Percentiles rank a stretch among this genome's conserved stretches.
Conservation (phyloP, 768 basidiomycete genomes). For the Kwoniella botswanensis region DNA sequence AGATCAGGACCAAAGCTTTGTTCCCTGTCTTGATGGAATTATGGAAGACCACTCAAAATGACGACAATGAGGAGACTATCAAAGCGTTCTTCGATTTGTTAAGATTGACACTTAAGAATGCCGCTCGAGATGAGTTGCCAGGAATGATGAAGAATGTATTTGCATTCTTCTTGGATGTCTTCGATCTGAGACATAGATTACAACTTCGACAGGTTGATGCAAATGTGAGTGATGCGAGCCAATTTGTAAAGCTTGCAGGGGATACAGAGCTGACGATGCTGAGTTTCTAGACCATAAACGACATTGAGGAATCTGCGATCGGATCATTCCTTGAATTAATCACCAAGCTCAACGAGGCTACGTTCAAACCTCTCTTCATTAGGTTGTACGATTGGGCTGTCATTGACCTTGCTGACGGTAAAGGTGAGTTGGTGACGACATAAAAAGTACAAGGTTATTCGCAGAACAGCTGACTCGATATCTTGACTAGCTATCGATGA, state of each 20-base stretch:
- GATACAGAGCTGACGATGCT: background rate
- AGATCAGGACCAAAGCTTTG: conserved; percentile 69
- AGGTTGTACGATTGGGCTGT: conserved; percentile 96
- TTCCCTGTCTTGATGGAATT: conserved; percentile 67
- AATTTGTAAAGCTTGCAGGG: background rate
- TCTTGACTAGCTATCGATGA: conserved; percentile 39
- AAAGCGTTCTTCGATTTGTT: conserved; percentile 72
- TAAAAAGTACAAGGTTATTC: too few relatives aligned
- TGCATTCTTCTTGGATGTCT: conserved; percentile 77
- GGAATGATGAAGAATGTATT: conserved; percentile 72
- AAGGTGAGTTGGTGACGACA: conserved; percentile 26
- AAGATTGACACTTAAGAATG: conserved; percentile 68
- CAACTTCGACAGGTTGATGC: conserved; percentile 38
- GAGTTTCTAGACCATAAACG: conserved; percentile 39
- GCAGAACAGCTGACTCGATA: too few relatives aligned
- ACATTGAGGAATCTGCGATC: conserved; percentile 61
- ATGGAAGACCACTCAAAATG: conserved; percentile 54
- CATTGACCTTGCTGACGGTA: conserved; percentile 61
- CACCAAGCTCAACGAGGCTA: conserved; percentile 86
- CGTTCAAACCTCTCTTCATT: conserved; percentile 90
- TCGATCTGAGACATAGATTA: conserved; percentile 64
- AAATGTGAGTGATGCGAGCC: conserved; percentile 29
- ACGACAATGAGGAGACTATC: conserved; percentile 43
- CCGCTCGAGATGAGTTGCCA: conserved; percentile 69
- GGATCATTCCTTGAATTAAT: conserved; percentile 85